These are phyloP conservation scores for Hypholoma sublateritium DNA, from an alignment of 768 basidiomycete genomes.

Conservation along the genomic window DNA sequence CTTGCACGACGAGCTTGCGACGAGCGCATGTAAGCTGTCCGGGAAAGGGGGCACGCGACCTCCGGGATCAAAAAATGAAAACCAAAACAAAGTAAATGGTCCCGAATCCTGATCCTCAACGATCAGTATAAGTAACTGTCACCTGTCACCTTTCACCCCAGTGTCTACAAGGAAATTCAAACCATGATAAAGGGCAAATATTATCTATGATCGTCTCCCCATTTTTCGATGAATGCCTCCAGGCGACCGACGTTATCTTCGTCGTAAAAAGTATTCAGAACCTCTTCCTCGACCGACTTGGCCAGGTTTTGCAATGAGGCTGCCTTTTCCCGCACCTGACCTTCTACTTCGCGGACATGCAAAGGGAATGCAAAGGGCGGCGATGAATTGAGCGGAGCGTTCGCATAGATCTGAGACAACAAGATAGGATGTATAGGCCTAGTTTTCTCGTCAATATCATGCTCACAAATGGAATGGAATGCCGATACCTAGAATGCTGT, in stretches of 20 bases:
- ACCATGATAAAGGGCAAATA: no score
- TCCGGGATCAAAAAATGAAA: no score
- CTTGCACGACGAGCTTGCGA: no score
- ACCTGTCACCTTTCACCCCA: no score
- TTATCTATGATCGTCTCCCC: background rate
- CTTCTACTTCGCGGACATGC: conserved; percentile 13
- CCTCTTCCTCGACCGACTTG: conserved; percentile 15
- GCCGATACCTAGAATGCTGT: conserved; percentile 6
- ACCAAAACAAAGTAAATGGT: no score
- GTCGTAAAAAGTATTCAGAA: conserved; percentile 12
- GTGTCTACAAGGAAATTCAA: no score
- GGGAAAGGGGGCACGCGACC: no score
- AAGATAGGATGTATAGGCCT: conserved; percentile 15
- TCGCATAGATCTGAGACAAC: conserved; percentile 14
- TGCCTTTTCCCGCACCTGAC: conserved; percentile 5
- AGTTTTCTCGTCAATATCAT: background rate
- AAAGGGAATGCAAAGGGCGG: conserved; percentile 19
- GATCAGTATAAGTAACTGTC: no score
- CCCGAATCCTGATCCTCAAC: no score
- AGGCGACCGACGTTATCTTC: background rate
- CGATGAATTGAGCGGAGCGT: conserved; percentile 16
- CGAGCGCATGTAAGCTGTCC: no score
- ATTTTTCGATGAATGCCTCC: conserved; percentile 2
- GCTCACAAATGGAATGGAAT: background rate
- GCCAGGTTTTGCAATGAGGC: conserved; percentile 16